Evolutionary conservation across 257 asterid species (phyloP).

Genomic region (Catharanthus roseus): DNA sequence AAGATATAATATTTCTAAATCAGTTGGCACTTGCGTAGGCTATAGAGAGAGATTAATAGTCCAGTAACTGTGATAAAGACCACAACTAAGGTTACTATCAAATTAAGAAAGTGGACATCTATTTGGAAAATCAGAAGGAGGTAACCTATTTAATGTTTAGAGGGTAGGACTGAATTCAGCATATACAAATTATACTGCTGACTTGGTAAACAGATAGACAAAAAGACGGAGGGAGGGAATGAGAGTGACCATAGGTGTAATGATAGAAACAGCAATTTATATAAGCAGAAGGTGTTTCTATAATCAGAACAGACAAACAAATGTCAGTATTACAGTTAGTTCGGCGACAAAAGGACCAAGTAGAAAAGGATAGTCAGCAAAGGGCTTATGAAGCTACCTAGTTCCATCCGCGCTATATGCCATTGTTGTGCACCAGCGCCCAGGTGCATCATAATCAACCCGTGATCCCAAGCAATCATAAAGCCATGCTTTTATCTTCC

Average conservation of each 20-base stretch:
- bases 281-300: background rate
- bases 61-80: background rate
- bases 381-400: slow-evolving; percentile 35
- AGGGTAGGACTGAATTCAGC: background rate
- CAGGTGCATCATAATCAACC: slow-evolving; percentile 99
- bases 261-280: background rate
- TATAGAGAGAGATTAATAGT: background rate
- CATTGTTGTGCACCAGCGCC: slow-evolving; percentile 96
- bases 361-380: background rate
- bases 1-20: background rate
- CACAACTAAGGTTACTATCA: background rate
- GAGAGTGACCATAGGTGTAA: background rate
- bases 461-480: slow-evolving; percentile 91
- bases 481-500: slow-evolving; percentile 97
- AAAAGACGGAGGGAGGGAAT: background rate
- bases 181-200: background rate
- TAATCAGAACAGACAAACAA: background rate
- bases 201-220: background rate
- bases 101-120: background rate
- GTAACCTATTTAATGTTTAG: background rate
- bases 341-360: background rate
- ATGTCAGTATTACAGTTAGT: background rate
- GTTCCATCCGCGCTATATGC: slow-evolving; percentile 97
- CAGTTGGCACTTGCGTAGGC: background rate
- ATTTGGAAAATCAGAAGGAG: background rate